These are phyloP conservation scores for Boletellus emodensis DNA, from an alignment of 768 basidiomycete species.

Conservation along the genomic window DNA sequence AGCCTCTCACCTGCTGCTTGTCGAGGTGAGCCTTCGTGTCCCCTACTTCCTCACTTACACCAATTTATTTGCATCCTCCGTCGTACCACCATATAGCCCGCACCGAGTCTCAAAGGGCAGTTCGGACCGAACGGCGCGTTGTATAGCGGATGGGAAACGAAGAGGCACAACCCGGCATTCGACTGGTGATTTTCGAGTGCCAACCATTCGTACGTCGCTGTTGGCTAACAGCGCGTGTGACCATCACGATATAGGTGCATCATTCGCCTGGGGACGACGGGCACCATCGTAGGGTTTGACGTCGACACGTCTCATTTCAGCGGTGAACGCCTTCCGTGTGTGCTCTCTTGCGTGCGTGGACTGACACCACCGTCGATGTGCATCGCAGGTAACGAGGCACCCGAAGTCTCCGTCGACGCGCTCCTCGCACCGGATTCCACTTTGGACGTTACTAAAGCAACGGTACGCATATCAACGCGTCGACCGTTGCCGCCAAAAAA, in stretches of 20 bases:
- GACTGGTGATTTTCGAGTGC: constrained; percentile 67
- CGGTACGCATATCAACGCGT: constrained; percentile 39
- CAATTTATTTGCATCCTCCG: not conserved
- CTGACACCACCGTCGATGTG: not conserved
- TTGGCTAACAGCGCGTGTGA: not conserved
- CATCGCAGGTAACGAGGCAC: constrained; percentile 75
- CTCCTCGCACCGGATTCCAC: constrained; percentile 42
- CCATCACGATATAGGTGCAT: constrained; percentile 61
- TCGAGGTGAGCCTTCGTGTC: constrained; percentile 51
- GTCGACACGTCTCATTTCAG: constrained; percentile 95
- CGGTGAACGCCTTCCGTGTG: constrained; percentile 41
- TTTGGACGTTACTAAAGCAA: constrained; percentile 42
- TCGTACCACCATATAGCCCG: constrained; percentile 50
- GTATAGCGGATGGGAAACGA: constrained; percentile 91
- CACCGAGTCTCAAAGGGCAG: constrained; percentile 88
- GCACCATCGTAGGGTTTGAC: constrained; percentile 77
- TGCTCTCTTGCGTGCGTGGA: not conserved
- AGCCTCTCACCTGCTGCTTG: constrained; percentile 76
- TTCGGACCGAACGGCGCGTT: constrained; percentile 95
- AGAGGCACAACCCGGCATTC: constrained; percentile 81
- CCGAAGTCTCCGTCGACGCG: constrained; percentile 71
- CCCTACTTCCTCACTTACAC: not conserved
- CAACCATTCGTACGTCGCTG: too few species aligned
- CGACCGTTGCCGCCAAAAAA: not conserved
- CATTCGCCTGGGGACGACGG: constrained; percentile 78